Evolutionary conservation across 306 rosid species (phyloP), one percentile per base, ranked within the genome.

Genomic region (Castanopsis chinensis): DNA sequence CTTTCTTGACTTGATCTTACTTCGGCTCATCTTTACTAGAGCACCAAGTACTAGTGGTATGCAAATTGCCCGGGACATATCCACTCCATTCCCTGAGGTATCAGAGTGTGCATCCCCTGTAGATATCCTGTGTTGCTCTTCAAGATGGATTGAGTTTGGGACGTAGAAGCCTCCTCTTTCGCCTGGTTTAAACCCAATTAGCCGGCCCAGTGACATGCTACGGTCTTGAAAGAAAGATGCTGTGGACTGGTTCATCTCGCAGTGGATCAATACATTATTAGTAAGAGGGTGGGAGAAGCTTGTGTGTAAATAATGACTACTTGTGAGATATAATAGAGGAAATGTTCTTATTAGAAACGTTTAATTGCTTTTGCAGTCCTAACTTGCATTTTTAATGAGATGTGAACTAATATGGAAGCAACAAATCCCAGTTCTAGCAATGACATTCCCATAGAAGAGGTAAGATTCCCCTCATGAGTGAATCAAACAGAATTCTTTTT

Each of bases 191-290:
- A 89, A 32, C 51, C 97, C 97, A 45, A 93, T 87, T 5, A 93
- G 85, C 75, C 92, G 88, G 1, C 97, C 98, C 51, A 93, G 91
- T 11, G 97, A 86, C 15, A 86, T 85, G 78, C 95, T 91, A 6
- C 56, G 88, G 87, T 91, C 95, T 87, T 89, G 88, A 82, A 93
- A 93, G 90, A 90, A 93, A 0, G 98, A 93, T 11, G 93, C 91
- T 6, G 91, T 85, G 7, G 98, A 93, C 97, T 93, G 83, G 2
- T 83, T 83, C 41, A 51, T 63, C 30, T 59, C 71, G 55, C 78
- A 86, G 57, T 71, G 79, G 41, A 81, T 3, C 43, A 79, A 59
- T 5, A 69, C 78, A 81, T 69, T 72, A 53, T 78, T 65, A 80
- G 71, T 64, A 45, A 5, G 10, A 18, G 54, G 65, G 35, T 52